These are phyloP conservation scores for Ophiostoma sp. DNA, from an alignment of 2,329 filamentous ascomycete genomes.

Conservation along the genomic window DNA sequence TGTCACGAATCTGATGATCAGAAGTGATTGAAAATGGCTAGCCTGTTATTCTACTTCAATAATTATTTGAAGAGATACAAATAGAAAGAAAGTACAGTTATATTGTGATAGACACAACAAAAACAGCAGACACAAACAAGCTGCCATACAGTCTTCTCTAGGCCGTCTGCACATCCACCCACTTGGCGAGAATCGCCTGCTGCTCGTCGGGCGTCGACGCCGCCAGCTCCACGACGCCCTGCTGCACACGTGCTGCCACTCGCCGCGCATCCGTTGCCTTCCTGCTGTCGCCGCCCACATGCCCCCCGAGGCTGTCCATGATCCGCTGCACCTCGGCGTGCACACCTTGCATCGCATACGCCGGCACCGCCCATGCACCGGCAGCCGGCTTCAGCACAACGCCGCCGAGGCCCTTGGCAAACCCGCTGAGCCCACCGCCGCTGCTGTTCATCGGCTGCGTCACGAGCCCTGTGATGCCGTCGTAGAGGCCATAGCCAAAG, in stretches of 20 bases:
- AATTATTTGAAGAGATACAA: no score
- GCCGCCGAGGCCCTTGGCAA: constrained; percentile 77
- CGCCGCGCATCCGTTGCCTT: constrained; percentile 10
- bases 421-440: constrained; percentile 34
- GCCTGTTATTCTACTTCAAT: no score
- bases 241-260: constrained; percentile 16
- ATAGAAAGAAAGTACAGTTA: no score
- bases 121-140: not conserved
- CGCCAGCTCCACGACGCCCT: constrained; percentile 16
- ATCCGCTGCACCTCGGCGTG: constrained; percentile 62
- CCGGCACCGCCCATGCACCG: constrained; percentile 66
- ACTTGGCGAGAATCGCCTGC: not conserved
- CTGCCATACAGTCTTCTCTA: not conserved
- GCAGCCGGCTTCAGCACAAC: constrained; percentile 76
- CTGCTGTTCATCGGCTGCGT: constrained; percentile 62
- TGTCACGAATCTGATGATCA: no score
- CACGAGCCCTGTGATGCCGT: constrained; percentile 72
- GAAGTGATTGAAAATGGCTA: no score
- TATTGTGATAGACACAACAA: not conserved
- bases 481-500: constrained; percentile 70
- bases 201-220: not conserved
- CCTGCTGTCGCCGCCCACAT: not conserved
- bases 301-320: not conserved
- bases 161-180: not conserved
- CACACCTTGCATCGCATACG: constrained; percentile 76